Evolutionary conservation across 2,329 filamentous ascomycete species (phyloP).

Genomic region (Polytolypa hystricis): DNA sequence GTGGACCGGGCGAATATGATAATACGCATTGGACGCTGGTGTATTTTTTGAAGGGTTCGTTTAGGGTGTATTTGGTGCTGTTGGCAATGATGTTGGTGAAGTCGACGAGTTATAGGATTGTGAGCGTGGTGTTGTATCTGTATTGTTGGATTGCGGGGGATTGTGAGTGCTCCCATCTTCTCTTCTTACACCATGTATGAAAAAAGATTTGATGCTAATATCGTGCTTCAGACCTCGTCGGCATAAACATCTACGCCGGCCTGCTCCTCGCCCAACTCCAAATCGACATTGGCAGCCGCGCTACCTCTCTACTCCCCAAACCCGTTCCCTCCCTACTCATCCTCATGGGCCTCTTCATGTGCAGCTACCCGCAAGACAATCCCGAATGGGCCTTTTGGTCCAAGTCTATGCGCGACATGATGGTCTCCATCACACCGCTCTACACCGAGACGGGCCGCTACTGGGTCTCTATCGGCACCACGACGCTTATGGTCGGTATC

Average conservation of each 20-base stretch:
- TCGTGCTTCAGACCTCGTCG: slow-evolving; percentile 14
- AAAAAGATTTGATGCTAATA: neutral
- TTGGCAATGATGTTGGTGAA: slow-evolving; percentile 29
- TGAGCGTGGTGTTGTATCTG: slow-evolving; percentile 27
- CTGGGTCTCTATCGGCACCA: slow-evolving; percentile 16
- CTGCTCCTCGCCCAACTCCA: slow-evolving; percentile 19
- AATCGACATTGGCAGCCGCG: slow-evolving; percentile 14
- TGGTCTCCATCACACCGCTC: slow-evolving; percentile 11
- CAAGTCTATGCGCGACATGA: slow-evolving; percentile 8
- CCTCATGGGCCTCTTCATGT: slow-evolving; percentile 15
- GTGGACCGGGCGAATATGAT: slow-evolving; percentile 31
- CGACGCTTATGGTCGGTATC: slow-evolving; percentile 15
- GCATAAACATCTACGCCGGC: slow-evolving; percentile 19
- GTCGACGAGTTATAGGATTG: slow-evolving; percentile 24
- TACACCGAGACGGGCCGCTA: slow-evolving; percentile 16
- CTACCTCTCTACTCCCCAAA: slow-evolving; percentile 13
- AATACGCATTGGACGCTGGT: slow-evolving; percentile 34
- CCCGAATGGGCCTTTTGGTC: slow-evolving; percentile 17
- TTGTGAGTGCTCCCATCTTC: slow-evolving; percentile 11
- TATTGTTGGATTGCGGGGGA: slow-evolving; percentile 25
- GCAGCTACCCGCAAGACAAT: slow-evolving; percentile 18
- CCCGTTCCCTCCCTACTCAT: slow-evolving; percentile 15
- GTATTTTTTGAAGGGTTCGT: slow-evolving; percentile 31
- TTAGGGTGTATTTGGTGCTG: slow-evolving; percentile 33
- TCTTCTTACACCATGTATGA: neutral